phyloP scores from a whole-genome alignment of 805 yeast species.

The Yarrowia sp. region DNA sequence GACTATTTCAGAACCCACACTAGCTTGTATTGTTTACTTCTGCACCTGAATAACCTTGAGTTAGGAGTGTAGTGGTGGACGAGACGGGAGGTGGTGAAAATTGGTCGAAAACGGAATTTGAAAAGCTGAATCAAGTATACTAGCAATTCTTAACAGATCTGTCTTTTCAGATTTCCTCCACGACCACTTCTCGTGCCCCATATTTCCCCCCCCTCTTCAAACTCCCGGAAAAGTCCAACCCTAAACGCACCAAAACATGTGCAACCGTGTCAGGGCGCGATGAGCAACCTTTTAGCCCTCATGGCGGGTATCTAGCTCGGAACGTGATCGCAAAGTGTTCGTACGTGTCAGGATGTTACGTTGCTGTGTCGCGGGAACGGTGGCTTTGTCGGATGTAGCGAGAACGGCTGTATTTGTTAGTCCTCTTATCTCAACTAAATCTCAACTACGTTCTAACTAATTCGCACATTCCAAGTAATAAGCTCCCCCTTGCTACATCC shows the following conservation, averaged over 20 bases:
- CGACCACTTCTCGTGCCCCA: neutral
- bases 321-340: no score
- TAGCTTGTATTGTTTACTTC: slow-evolving; percentile 19
- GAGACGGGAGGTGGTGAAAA: no score
- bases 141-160: neutral
- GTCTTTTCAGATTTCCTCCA: neutral
- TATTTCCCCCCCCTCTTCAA: neutral
- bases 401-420: no score
- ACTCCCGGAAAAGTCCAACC: neutral
- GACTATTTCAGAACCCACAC: slow-evolving; percentile 3
- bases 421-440: no score
- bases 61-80: neutral
- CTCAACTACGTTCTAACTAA: no score
- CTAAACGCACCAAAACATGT: slow-evolving; percentile 35
- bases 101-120: neutral
- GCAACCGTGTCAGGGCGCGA: slow-evolving; percentile 26
- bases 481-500: no score
- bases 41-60: slow-evolving; percentile 4
- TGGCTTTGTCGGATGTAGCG: no score
- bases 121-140: neutral
- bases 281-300: slow-evolving; percentile 2
- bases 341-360: no score
- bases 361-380: no score
- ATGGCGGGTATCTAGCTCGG: no score
- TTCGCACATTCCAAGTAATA: no score